Conservation (phyloP, 1,284 basidiomycete species). For the Meripilus lineatus region DNA sequence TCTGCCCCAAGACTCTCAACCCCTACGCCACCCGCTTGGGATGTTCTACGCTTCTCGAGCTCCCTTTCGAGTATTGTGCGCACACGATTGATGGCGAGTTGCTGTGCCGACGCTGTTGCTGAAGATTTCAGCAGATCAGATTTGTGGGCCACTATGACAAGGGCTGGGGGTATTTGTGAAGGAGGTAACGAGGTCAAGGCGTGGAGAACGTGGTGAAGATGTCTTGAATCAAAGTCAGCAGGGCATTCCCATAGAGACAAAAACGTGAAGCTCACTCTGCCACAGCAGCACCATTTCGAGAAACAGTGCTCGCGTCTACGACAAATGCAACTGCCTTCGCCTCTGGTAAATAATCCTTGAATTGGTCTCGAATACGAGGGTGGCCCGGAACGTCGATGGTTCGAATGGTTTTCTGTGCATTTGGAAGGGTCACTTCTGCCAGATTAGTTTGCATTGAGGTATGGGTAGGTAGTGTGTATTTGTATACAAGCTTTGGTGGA, state of each 20-base stretch:
- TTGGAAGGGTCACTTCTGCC: slow-evolving; percentile 39
- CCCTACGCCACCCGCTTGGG: slow-evolving; percentile 58
- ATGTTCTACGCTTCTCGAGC: slow-evolving; percentile 64
- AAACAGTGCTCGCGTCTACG: slow-evolving; percentile 70
- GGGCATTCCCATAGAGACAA: background rate
- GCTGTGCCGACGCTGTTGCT: slow-evolving; percentile 37
- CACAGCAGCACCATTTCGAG: slow-evolving; percentile 63
- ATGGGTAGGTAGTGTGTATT: slow-evolving; percentile 58
- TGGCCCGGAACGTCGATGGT: slow-evolving; percentile 76
- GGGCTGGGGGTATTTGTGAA: slow-evolving; percentile 51
- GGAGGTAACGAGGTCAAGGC: slow-evolving; percentile 68
- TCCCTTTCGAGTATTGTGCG: slow-evolving; percentile 75
- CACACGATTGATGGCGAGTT: slow-evolving; percentile 62
- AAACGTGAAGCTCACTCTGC: slow-evolving; percentile 60
- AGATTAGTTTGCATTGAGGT: slow-evolving; percentile 71
- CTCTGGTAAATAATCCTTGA: slow-evolving; percentile 54
- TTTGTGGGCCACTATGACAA: slow-evolving; percentile 73
- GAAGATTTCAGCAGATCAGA: slow-evolving; percentile 57
- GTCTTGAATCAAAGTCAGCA: slow-evolving; percentile 35
- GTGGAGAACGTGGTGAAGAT: slow-evolving; percentile 66
- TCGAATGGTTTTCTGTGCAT: slow-evolving; percentile 36
- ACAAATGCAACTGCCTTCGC: slow-evolving; percentile 69
- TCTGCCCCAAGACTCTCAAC: slow-evolving; percentile 61
- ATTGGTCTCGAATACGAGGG: slow-evolving; percentile 68
- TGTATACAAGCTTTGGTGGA: slow-evolving; percentile 53